Evolutionary conservation across 371 early-diverging fungal species (phyloP), one percentile per base, ranked within the genome.

Genomic region (Mucor irregularis): DNA sequence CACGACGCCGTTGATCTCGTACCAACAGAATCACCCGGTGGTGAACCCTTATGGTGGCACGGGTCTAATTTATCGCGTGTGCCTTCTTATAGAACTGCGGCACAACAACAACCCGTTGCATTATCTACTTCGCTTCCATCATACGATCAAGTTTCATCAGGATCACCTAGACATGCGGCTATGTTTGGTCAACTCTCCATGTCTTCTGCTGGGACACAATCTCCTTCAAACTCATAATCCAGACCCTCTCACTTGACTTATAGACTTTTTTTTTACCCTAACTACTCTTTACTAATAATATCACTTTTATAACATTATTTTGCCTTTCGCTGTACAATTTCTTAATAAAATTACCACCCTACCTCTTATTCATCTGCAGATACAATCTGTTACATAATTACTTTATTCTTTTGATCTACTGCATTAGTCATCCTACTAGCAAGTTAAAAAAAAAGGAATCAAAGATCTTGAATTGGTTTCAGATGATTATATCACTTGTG

Each of bases 21-120:
- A 24, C 31, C 31, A 8, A 17, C 28, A 16, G 37, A 35, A 19
- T 38, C 47, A 8, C 37, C 56, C 14, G 40, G 17, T 16, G 48
- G 28, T 5, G 39, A 44, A 7, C 25, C 59, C 1, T 14, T 58
- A 8, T 75, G 76, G 76, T 75, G 72, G 72, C 52, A 75, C 30
- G 76, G 76, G 1, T 53, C 62, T 50, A 64, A 76, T 31, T 37
- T 76, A 17, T 65, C 73, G 8, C 30, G 73, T 22, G 76, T 76
- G 0, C 76, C 76, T n/a, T 72, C 73, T 39, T 76, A 76, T 40
- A 44, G 57, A n/a, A 76, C 73, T 5, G 73, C 69, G 14, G 67
- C 67, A 16, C 66, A 67, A 39, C 67, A 68, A 38, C 68, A 58
- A n/a, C 64, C 61, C 25, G 68, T 56, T 1, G 35, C 61, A 2